A percentile compares a stretch with the other conserved stretches of the same genome.
phyloP scores from a whole-genome alignment of 768 basidiomycete genomes.

The Albatrellus ellisii region DNA sequence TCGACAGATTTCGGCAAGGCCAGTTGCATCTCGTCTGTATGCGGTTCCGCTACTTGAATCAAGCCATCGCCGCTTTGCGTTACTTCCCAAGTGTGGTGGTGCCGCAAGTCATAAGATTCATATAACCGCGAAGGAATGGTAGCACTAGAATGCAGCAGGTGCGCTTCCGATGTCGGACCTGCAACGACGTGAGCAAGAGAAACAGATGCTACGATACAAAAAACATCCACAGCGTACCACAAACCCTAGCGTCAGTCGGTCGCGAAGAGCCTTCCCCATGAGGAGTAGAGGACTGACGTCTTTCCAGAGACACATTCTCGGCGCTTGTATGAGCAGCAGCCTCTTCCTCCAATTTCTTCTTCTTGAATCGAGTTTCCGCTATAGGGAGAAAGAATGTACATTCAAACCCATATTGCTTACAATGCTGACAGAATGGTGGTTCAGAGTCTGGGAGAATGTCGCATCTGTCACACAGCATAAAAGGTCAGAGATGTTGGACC shows the following conservation, averaged over 20 bases:
- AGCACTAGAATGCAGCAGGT: constrained; percentile 83
- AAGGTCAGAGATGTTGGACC: no score
- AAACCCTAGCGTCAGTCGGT: constrained; percentile 48
- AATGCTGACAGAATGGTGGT: constrained; percentile 82
- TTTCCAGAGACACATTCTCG: constrained; percentile 20
- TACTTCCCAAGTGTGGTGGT: constrained; percentile 84
- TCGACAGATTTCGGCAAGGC: constrained; percentile 51
- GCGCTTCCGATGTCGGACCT: constrained; percentile 83
- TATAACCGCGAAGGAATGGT: constrained; percentile 76
- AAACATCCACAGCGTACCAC: constrained; percentile 19
- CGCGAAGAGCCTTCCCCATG: constrained; percentile 31
- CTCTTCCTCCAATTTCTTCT: constrained; percentile 78
- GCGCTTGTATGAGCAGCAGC: constrained; percentile 21
- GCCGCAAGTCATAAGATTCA: constrained; percentile 76
- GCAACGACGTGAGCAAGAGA: constrained; percentile 5
- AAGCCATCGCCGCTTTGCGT: constrained; percentile 76
- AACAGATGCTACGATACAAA: not conserved
- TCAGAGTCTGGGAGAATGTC: constrained; percentile 74
- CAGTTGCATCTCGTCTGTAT: constrained; percentile 39
- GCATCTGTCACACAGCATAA: constrained; percentile 38
- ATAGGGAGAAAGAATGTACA: constrained; percentile 98
- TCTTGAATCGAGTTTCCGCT: constrained; percentile 97
- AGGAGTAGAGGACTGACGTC: constrained; percentile 30
- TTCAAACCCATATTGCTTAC: constrained; percentile 86
- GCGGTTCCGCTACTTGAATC: constrained; percentile 64